Base-by-base conservation (phyloP, 2,329 filamentous ascomycete species). In the Pseudogymnoascus sp. region DNA sequence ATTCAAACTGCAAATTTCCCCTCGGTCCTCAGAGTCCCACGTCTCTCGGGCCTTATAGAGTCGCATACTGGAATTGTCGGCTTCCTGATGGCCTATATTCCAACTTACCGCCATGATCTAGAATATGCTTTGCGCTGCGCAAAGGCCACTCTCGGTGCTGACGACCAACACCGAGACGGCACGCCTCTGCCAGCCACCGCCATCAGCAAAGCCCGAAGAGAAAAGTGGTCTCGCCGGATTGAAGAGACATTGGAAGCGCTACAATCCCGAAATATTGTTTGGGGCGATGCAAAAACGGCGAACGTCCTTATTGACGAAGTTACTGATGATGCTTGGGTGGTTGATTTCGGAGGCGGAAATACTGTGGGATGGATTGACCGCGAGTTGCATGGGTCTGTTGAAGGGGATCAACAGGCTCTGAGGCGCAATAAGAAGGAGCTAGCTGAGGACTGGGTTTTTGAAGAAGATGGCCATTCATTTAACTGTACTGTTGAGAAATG, bases 261-360 rank as follows among this genome's bases (percentile, higher is more conserved):
- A 5, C 38, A 40, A 3, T 40, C 38, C 4, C 38, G 3, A 40
- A 40, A 5, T 18, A 40, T 40, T 40, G 8, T 40, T 10, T 40
- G 38, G 16, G 38, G 38, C 38, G 38, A 40, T 18, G 38, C n/a
- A 40, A 40, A 18, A 11, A 18, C 38, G n/a, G n/a, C 16, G n/a
- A 40, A 40, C 16, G 10, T 40, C 18, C n/a, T 40, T 16, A 40
- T 40, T 40, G n/a, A 40, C 1, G n/a, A 40, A 18, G 16, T 4
- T 8, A 64, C 63, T 35, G 60, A 64, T 59, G 42, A 64, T 38
- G 44, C 40, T 40, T 62, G 23, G 63, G 33, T 64, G 11, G 59
- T 64, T 56, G 63, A 62, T 59, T 64, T 64, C 42, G 63, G 63
- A 62, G 63, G 63, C 28, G 63, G 63, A 64, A 64, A 64, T 59